Evolutionary conservation across 2,329 filamentous ascomycete species (phyloP).

Genomic region (Fusarium cicatricum): DNA sequence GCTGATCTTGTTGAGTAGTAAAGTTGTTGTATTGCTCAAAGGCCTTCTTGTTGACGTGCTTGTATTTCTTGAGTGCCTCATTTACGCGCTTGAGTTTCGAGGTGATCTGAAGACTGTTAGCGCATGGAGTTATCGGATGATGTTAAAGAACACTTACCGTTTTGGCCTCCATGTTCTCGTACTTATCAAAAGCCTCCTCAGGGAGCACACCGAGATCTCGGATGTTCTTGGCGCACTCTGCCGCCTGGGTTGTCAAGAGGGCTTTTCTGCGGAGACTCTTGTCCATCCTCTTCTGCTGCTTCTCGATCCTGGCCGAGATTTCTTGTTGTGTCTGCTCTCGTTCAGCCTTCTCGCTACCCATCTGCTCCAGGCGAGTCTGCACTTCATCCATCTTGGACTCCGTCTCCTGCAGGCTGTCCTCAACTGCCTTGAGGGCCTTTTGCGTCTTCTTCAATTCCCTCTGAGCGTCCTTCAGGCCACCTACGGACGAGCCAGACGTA

Average conservation of each 20-base stretch:
- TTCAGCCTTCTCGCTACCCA: conserved; percentile 65
- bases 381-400: conserved; percentile 72
- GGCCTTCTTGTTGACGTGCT: conserved; percentile 98
- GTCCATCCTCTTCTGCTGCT: conserved; percentile 88
- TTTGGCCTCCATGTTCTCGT: conserved; percentile 82
- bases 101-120: conserved; percentile 56
- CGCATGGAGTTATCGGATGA: background rate
- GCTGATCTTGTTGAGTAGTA: conserved; percentile 86
- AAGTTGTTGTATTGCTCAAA: conserved; percentile 99
- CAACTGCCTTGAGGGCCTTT: conserved; percentile 71
- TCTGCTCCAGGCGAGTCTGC: conserved; percentile 60
- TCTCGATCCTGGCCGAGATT: conserved; percentile 79
- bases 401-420: conserved; percentile 75
- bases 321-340: conserved; percentile 79
- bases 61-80: conserved; percentile 93
- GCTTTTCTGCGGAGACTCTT: conserved; percentile 92
- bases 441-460: conserved; percentile 82
- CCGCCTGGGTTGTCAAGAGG: conserved; percentile 76
- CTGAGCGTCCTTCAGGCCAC: conserved; percentile 78
- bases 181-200: conserved; percentile 92
- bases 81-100: conserved; percentile 87
- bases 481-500: conserved; percentile 65
- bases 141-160: conserved; percentile 60
- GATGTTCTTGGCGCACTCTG: conserved; percentile 87
- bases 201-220: conserved; percentile 92